phyloP scores from a whole-genome alignment of 768 basidiomycete genomes.

The Tulasnella sp. region DNA sequence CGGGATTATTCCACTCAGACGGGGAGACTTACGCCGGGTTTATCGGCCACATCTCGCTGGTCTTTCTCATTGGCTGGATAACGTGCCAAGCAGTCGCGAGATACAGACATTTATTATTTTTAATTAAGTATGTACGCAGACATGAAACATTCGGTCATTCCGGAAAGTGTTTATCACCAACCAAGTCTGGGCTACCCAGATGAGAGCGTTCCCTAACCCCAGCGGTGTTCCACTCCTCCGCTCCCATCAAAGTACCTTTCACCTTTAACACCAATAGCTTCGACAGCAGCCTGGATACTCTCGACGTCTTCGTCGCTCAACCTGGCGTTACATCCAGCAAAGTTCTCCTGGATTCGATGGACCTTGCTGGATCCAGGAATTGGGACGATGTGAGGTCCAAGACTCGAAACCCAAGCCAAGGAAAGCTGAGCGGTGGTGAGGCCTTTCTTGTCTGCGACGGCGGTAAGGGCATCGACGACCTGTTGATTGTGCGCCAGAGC shows the following conservation, averaged over 20 bases:
- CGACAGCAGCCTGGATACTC: not conserved
- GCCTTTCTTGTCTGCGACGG: constrained; percentile 37
- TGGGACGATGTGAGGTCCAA: constrained; percentile 40
- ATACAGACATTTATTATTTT: too few species aligned
- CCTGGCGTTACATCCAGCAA: not conserved
- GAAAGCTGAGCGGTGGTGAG: constrained; percentile 37
- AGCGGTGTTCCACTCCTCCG: not conserved
- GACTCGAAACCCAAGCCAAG: constrained; percentile 38
- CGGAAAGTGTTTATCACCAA: too few species aligned
- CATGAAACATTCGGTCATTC: too few species aligned
- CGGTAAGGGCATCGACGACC: constrained; percentile 36
- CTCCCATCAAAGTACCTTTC: not conserved
- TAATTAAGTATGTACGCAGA: too few species aligned
- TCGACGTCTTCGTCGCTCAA: not conserved
- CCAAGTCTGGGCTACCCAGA: too few species aligned
- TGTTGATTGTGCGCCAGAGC: constrained; percentile 38
- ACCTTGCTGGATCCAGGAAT: constrained; percentile 35
- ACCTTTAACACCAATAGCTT: not conserved
- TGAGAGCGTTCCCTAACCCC: not conserved
- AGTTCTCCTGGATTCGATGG: constrained; percentile 16
- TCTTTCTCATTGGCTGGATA: not conserved
- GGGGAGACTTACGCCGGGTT: too few species aligned
- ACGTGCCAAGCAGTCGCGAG: too few species aligned
- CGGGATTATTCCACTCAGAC: not conserved
- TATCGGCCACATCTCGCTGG: too few species aligned